Base-by-base conservation (phyloP, 2,329 filamentous ascomycete species). In the Emericellopsis atlantica region DNA sequence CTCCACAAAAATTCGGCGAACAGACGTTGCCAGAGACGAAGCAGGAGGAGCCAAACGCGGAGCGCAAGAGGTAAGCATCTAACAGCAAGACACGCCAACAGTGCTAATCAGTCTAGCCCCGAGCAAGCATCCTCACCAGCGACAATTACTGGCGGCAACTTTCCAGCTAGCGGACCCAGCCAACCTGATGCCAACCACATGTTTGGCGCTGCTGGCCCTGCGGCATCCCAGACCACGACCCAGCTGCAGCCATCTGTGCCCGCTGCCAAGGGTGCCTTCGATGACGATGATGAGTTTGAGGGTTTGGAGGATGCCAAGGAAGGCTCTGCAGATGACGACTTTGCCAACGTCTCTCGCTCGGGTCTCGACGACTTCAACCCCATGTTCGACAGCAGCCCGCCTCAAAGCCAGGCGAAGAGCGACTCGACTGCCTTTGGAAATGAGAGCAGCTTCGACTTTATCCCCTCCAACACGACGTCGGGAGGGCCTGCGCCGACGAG, bases 251-350 rank as follows among this genome's bases (percentile, higher is more conserved):
- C 58, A 12, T 49, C 59, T 5, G 56, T 63, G 43, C 55, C 52
- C 10, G 29, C 45, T 15, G 22, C 59, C 32, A 74, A 73, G 51
- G 60, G 71, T 18, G 70, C 75, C 2, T 86, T 88, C 55, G 80
- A 84, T 45, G 84, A 88, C 39, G 84, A 87, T 39, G 76, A 81
- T 48, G 84, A 87, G 34, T 92, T 92, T 49, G 83, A 86, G 51
- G 85, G 85, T 42, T 73, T 93, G 14, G 80, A 86, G 44, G 86
- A 93, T 53, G 86, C 86, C 36, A 86, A 87, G 55, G 86, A 92
- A 58, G 84, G 81, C 38, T 79, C 74, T 21, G 79, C 74, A 1
- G 85, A 89, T 44, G 84, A 89, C 43, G 84, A 90, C 44, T 87
- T 89, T 62, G 79, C 81, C 52, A 83, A 72, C 51, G 72, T 88